These are phyloP conservation scores for Logfia minima DNA, from an alignment of 129 eudicot species.

Conservation along the genomic window DNA sequence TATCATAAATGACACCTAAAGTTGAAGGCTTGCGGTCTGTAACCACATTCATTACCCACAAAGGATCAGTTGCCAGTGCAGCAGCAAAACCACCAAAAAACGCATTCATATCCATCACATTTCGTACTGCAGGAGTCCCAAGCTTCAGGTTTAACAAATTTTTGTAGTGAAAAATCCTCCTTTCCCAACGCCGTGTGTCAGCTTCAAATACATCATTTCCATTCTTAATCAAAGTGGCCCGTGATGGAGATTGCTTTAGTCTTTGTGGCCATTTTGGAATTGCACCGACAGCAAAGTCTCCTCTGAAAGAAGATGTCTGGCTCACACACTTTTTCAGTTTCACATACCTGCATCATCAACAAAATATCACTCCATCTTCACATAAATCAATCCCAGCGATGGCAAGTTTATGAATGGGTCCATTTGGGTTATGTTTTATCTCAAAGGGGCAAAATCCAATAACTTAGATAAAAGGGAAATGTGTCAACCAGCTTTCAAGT, in stretches of 20 bases:
- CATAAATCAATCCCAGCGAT: neutral
- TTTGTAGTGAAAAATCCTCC: constrained; percentile 80
- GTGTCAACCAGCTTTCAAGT: neutral
- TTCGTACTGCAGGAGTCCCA: constrained; percentile 78
- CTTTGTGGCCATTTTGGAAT: constrained; percentile 97
- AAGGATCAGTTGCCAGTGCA: constrained; percentile 67
- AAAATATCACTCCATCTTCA: constrained; percentile 8
- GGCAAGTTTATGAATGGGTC: neutral
- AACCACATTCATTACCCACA: constrained; percentile 99
- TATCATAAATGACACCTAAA: constrained; percentile 79
- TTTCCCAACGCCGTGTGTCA: constrained; percentile 75
- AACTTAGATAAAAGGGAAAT: neutral
- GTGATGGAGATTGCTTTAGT: constrained; percentile 64
- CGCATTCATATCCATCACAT: constrained; percentile 96
- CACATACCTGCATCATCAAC: constrained; percentile 60
- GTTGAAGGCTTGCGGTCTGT: constrained; percentile 76
- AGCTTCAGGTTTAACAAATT: constrained; percentile 66
- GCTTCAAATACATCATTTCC: constrained; percentile 93
- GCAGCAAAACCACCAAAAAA: constrained; percentile 98
- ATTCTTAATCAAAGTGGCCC: constrained; percentile 66
- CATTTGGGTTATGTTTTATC: neutral
- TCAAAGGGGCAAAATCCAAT: neutral
- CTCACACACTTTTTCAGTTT: constrained; percentile 83
- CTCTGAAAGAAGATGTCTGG: constrained; percentile 47
- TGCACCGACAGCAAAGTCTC: constrained; percentile 66